A percentile compares a stretch with the other conserved stretches of the same genome.
Conservation (phyloP, 2,329 filamentous ascomycete species). For the Penicillium sp. region DNA sequence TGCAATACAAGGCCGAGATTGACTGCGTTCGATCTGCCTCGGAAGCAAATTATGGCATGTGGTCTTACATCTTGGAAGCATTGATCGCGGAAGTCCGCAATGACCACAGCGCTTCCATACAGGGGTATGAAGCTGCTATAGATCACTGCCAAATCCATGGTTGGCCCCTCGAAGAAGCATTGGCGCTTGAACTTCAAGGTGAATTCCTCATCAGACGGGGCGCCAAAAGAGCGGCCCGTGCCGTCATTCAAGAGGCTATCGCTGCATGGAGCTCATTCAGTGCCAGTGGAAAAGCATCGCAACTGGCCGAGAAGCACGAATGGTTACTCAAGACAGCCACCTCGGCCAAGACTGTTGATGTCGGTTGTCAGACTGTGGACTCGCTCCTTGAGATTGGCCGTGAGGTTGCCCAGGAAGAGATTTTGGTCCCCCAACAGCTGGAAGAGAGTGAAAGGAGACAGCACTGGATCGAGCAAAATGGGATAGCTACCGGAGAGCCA, state of each 20-base stretch:
- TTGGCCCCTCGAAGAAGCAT: slow-evolving; percentile 60
- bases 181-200: slow-evolving; percentile 61
- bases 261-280: slow-evolving; percentile 60
- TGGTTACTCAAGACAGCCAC: slow-evolving; percentile 60
- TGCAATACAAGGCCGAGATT: slow-evolving; percentile 53
- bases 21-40: slow-evolving; percentile 55
- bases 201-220: slow-evolving; percentile 60
- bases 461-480: slow-evolving; percentile 46
- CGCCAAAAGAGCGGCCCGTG: slow-evolving; percentile 59
- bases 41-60: slow-evolving; percentile 61
- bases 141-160: slow-evolving; percentile 62
- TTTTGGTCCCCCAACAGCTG: slow-evolving; percentile 30
- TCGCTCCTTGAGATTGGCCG: slow-evolving; percentile 47
- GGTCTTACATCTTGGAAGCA: slow-evolving; percentile 58
- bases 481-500: slow-evolving; percentile 38
- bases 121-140: slow-evolving; percentile 56
- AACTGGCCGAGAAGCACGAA: slow-evolving; percentile 60
- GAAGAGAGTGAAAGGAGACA: slow-evolving; percentile 44
- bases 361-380: slow-evolving; percentile 58
- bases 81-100: slow-evolving; percentile 54
- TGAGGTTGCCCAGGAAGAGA: slow-evolving; percentile 33
- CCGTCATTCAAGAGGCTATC: slow-evolving; percentile 59
- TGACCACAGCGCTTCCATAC: slow-evolving; percentile 49
- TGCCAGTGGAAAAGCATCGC: slow-evolving; percentile 60
- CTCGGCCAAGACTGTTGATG: slow-evolving; percentile 54